Percentiles rank a stretch among this genome's conserved stretches.
Evolutionary conservation across 352 stramenopile genomes (phyloP).

Genomic region (Phytophthora sansomeana): DNA sequence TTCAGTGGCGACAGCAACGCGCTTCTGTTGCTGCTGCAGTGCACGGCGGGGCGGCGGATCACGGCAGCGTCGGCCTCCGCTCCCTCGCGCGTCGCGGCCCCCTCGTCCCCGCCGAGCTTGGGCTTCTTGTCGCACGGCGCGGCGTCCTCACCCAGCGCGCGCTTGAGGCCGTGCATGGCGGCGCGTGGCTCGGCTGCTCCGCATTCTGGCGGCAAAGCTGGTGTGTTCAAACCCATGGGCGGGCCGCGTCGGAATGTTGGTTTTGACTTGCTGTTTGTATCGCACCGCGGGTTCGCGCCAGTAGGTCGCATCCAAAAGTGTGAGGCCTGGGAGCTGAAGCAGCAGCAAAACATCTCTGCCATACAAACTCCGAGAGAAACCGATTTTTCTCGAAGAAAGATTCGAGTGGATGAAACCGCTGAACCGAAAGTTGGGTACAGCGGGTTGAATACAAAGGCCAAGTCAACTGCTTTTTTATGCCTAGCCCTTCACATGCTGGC

Average conservation of each 20-base stretch:
- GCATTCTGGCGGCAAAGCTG: slow-evolving; percentile 30
- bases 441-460: background rate
- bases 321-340: slow-evolving; percentile 22
- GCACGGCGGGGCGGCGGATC: background rate
- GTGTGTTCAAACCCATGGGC: slow-evolving; percentile 58
- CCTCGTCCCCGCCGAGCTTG: slow-evolving; percentile 34
- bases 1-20: slow-evolving; percentile 67
- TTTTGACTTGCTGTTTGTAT: slow-evolving; percentile 60
- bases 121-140: slow-evolving; percentile 57
- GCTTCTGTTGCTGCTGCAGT: slow-evolving; percentile 11
- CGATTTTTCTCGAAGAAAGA: slow-evolving; percentile 36
- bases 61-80: slow-evolving; percentile 13
- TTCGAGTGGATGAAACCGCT: slow-evolving; percentile 10
- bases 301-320: slow-evolving; percentile 33
- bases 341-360: slow-evolving; percentile 1
- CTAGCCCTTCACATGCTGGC: background rate
- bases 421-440: background rate
- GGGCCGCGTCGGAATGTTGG: slow-evolving; percentile 47
- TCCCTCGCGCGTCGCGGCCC: background rate
- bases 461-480: background rate
- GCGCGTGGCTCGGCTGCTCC: slow-evolving; percentile 5
- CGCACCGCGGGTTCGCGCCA: background rate
- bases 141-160: slow-evolving; percentile 13
- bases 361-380: slow-evolving; percentile 22
- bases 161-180: slow-evolving; percentile 31